Evolutionary conservation across 2,329 filamentous ascomycete species (phyloP).

Genomic region (Calonectria montana): DNA sequence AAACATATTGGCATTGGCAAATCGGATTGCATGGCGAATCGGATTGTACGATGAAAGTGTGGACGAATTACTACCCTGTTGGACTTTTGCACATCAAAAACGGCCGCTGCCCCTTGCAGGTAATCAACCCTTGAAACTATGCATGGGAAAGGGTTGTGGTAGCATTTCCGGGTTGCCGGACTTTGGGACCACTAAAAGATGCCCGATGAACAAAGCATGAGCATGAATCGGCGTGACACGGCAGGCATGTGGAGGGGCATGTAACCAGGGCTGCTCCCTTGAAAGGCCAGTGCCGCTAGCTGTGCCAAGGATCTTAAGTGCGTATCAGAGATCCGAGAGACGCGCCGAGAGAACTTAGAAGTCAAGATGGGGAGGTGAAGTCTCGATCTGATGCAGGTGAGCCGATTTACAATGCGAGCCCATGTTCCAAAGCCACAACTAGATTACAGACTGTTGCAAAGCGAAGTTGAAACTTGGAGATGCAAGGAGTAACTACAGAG

Average conservation of each 20-base stretch:
- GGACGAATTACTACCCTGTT: background rate
- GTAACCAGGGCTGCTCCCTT: background rate
- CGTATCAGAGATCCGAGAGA: background rate
- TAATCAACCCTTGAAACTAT: conserved; percentile 8
- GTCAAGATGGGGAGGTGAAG: background rate
- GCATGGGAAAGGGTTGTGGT: background rate
- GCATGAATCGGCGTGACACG: background rate
- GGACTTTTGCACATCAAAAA: background rate
- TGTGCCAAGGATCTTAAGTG: background rate
- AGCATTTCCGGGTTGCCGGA: background rate
- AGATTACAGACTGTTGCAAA: background rate
- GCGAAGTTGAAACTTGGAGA: background rate
- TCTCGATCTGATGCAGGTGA: background rate
- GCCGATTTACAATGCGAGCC: background rate
- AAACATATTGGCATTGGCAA: background rate
- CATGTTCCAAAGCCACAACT: background rate
- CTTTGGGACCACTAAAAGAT: background rate
- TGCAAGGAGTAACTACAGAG: background rate
- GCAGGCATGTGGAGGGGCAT: background rate
- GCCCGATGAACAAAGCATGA: background rate
- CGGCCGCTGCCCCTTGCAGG: background rate
- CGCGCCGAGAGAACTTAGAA: background rate
- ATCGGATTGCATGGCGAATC: background rate
- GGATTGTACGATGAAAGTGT: background rate
- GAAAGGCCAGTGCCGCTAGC: background rate